These are phyloP conservation scores for Sinapis alba DNA, from an alignment of 441 rosid species.

Conservation along the genomic window DNA sequence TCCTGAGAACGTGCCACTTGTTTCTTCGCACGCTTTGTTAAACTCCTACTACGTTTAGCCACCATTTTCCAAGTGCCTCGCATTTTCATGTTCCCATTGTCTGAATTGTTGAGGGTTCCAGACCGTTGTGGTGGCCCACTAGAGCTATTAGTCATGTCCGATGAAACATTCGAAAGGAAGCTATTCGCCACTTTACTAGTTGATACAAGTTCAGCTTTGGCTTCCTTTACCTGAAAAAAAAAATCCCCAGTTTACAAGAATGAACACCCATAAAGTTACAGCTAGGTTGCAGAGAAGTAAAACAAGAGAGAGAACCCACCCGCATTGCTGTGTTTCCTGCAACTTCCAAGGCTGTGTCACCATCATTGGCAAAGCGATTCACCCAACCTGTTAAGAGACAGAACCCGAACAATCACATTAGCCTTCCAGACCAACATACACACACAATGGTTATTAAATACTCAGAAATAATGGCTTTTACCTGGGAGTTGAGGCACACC, in stretches of 20 bases:
- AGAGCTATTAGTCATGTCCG: background rate
- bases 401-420: constrained; percentile 1
- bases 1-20: constrained; percentile 26
- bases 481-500: constrained; percentile 97
- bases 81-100: background rate
- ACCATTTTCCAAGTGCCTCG: constrained; percentile 52
- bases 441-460: background rate
- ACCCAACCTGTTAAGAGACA: constrained; percentile 76
- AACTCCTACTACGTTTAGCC: constrained; percentile 56
- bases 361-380: constrained; percentile 95
- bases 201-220: background rate
- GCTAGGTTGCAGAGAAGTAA: background rate
- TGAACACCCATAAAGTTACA: background rate
- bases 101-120: background rate
- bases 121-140: background rate
- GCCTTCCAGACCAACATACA: background rate
- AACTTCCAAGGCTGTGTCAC: constrained; percentile 91
- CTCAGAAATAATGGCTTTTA: constrained; percentile 13
- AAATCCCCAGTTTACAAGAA: background rate
- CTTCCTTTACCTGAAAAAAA: background rate
- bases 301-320: constrained; percentile 12
- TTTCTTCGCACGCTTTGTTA: constrained; percentile 53
- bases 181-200: background rate
- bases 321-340: constrained; percentile 83
- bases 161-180: background rate